These are phyloP conservation scores for Puccinia horiana DNA, from an alignment of 1,284 basidiomycete species.

Conservation along the genomic window DNA sequence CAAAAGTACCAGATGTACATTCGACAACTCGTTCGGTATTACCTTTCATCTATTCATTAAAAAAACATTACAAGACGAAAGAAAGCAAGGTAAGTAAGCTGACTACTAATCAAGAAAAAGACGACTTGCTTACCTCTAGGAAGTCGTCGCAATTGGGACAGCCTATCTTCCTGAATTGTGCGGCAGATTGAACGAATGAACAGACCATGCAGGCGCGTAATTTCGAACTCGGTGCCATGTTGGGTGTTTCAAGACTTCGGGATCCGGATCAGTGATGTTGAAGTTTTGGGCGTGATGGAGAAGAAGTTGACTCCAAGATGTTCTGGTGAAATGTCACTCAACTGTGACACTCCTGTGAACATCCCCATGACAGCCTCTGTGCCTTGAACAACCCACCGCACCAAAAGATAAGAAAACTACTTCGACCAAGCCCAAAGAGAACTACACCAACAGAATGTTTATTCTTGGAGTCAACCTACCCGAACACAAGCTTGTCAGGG, in stretches of 20 bases:
- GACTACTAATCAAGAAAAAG: not conserved
- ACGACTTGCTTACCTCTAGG: constrained; percentile 18
- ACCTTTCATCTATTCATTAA: constrained; percentile 45
- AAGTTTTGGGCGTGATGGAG: no score
- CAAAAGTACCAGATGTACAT: constrained; percentile 45
- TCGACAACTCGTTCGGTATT: constrained; percentile 30
- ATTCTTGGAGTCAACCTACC: constrained; percentile 73
- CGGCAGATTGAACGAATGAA: constrained; percentile 37
- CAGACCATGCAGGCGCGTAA: constrained; percentile 44
- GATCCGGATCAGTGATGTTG: no score
- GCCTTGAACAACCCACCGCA: no score
- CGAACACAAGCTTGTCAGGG: constrained; percentile 70
- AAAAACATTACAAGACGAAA: not conserved
- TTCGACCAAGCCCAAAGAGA: not conserved
- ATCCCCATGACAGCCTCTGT: no score
- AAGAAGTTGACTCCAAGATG: not conserved
- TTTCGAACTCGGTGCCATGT: constrained; percentile 26
- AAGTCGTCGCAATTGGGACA: constrained; percentile 48
- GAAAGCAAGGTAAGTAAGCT: not conserved
- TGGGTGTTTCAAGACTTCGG: no score
- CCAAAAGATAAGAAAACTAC: no score
- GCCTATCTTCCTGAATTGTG: constrained; percentile 26
- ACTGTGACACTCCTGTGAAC: no score
- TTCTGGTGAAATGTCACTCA: no score
- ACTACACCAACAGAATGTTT: constrained; percentile 58